Base-by-base conservation (phyloP, 345 rosid species). In the Eucalyptus sp. region DNA sequence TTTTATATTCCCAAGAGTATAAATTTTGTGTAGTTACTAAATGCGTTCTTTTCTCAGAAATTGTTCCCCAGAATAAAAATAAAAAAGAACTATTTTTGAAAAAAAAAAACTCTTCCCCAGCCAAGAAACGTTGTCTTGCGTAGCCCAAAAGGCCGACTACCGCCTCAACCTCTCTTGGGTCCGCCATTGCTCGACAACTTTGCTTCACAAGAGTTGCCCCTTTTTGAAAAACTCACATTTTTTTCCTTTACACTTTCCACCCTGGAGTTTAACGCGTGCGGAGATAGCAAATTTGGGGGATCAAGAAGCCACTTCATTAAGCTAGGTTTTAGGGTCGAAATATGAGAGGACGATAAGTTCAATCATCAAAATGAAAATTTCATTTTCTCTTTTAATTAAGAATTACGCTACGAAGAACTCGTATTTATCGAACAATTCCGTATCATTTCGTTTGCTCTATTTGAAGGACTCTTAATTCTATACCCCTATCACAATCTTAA, bases 341-440 rank as follows among this genome's bases (percentile, higher is more conserved):
- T 31, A 18, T 1, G 80, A 31, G 10, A 16, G 24, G 12, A 31
- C 12, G 7, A 31, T 16, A 68, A 68, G 43, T 68, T 68, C 24
- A 5, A 16, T 22, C 4, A 20, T 37, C 7, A 0, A 71, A 37
- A 37, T 0, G 8, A 1, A 43, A 37, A 71, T 37, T 71, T 18
- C 5, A 1, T 37, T 37, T 5, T 37, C 48, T 71, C 83, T 18
- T 10, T 71, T 37, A 41, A 71, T 20, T 10, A 37, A 18, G 3
- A 37, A 20, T 71, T 0, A 37, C 4, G 12, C 27, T 27, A 37
- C 20, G 12, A 71, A 37, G 46, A 37, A 37, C 27, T 37, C 3
- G 2, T 71, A 18, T 71, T 37, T 37, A 10, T 71, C 13, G 1
- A 13, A n/a, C 76, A 2, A n/a, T 29, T n/a, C 0, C 4, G 10